A percentile compares a stretch with the other conserved stretches of the same genome.
phyloP scores from a whole-genome alignment of 768 basidiomycete genomes.

The Coprinellus aureogranulatus region DNA sequence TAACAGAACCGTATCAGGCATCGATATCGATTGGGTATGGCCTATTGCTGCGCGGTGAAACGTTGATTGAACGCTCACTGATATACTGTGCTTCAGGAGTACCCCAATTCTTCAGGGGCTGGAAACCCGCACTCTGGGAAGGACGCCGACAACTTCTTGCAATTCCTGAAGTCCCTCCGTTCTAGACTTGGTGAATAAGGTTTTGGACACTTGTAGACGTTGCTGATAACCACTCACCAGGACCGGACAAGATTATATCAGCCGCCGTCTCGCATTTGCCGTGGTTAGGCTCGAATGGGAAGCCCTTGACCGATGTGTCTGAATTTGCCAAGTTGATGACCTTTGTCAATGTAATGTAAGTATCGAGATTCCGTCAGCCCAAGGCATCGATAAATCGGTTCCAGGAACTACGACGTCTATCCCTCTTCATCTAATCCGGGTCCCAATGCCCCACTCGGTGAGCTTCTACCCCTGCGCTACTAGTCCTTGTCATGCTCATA shows the following conservation, averaged over 20 bases:
- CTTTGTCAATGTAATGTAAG: slow-evolving; percentile 65
- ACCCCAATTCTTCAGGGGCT: slow-evolving; percentile 58
- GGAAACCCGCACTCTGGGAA: slow-evolving; percentile 55
- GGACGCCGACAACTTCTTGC: slow-evolving; percentile 63
- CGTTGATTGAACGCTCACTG: background rate
- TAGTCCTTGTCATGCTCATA: background rate
- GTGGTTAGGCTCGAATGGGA: slow-evolving; percentile 59
- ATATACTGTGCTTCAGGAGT: slow-evolving; percentile 46
- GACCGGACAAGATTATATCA: slow-evolving; percentile 58
- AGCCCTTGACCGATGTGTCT: slow-evolving; percentile 60
- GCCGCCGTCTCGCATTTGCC: slow-evolving; percentile 67
- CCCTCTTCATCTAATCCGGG: slow-evolving; percentile 63
- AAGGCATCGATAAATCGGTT: slow-evolving; percentile 17
- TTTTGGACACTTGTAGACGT: background rate
- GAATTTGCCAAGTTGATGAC: slow-evolving; percentile 60
- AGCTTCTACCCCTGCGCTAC: background rate
- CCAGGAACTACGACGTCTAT: slow-evolving; percentile 75
- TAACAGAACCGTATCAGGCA: slow-evolving; percentile 25
- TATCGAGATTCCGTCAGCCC: background rate
- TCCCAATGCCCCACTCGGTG: slow-evolving; percentile 70
- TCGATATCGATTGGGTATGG: slow-evolving; percentile 57
- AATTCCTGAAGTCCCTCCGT: slow-evolving; percentile 56
- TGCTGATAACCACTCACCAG: slow-evolving; percentile 17
- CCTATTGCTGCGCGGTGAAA: background rate
- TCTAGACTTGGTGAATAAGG: slow-evolving; percentile 41